Evolutionary conservation across 1,284 basidiomycete genomes (phyloP), one percentile per base, ranked within the genome.

Genomic region (Ganoderma lingzhi): DNA sequence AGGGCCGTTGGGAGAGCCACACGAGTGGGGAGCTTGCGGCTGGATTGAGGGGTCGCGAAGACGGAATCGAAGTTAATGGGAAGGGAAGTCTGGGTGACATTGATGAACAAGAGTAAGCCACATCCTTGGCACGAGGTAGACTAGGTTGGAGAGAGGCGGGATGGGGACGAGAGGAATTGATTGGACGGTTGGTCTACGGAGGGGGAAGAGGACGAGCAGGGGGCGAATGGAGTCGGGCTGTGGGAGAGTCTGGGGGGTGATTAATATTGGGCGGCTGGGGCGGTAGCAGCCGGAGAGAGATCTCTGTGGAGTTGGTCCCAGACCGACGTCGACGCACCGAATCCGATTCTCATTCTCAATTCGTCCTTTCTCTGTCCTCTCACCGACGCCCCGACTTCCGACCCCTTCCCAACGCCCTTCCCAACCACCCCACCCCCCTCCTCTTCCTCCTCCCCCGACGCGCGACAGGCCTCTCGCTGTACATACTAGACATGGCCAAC

Each of bases 401-500:
- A 39, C 63, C 56, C 56, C 48, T 56, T 63, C 62, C 63, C 67
- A 62, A 6, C n/a, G 12, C 42, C 17, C 65, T 19, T 59, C 39
- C 5, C 39, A 9, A 41, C 39, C 2, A 4, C 39, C 39, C 12
- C 41, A 35, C 58, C 68, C 65, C 32, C 66, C n/a, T 58, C 63
- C 62, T 62, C 69, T 35, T 61, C 44, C 62, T 51, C 44, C 63
- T 19, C 17, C 42, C 35, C 58, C 65, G 19, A 37, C 69, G 55
- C 53, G 42, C 68, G 72, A 67, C 62, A 48, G 65, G 64, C 67
- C 37, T 23, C 65, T 64, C 59, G 60, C 72, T 73, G 72, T 73
- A 73, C 66, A 73, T 73, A 73, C 62, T 73, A 73, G 70, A 73
- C 70, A 73, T 73, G 72, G 72, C 72, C 72, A 69, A 66, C 69